Base-by-base conservation (phyloP, 305 asterid species). In the Fraxinus paxiana region DNA sequence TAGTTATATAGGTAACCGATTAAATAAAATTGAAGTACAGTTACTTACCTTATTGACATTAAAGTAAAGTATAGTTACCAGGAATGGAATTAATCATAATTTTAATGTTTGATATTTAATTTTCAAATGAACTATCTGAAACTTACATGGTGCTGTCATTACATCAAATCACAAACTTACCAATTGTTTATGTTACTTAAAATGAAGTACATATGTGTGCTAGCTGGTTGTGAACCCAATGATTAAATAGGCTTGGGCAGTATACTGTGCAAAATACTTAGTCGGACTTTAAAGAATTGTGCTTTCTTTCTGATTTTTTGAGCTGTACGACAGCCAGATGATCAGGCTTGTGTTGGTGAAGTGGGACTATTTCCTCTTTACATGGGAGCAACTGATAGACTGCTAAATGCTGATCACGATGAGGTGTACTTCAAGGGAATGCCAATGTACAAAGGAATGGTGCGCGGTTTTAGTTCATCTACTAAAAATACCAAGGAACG, bases 341-440 rank as follows among this genome's bases (percentile, higher is more conserved):
- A 92, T 86, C 81, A 90, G 80, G 90, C 92, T 79, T 95, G 98
- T 81, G 90, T 82, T 4, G 99, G 99, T 28, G 98, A 95, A 90
- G 94, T 94, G 80, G 99, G 96, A 26, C 73, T 95, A 81, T 91
- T 88, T 87, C 92, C 99, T 77, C 71, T 78, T 73, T 85, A 89
- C 85, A 86, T 95, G 94, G 99, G 99, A 56, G 97, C 96, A 43
- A 88, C 92, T 34, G 94, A 94, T 83, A 88, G 92, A 80, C 82
- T 95, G 86, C 90, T 94, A 61, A 95, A 95, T 84, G 98, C 97
- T 76, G 94, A 94, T 85, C 97, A 95, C 43, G 95, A 91, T 20
- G 88, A 90, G 85, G 94, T 94, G 75, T 95, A 95, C 88, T 95
- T 93, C 85, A 89, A 91, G 90, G 98, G 93, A 56, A 95, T 95